Conservation (phyloP, 164 flowering plant genomes). For the Nymphaea thermarum region DNA sequence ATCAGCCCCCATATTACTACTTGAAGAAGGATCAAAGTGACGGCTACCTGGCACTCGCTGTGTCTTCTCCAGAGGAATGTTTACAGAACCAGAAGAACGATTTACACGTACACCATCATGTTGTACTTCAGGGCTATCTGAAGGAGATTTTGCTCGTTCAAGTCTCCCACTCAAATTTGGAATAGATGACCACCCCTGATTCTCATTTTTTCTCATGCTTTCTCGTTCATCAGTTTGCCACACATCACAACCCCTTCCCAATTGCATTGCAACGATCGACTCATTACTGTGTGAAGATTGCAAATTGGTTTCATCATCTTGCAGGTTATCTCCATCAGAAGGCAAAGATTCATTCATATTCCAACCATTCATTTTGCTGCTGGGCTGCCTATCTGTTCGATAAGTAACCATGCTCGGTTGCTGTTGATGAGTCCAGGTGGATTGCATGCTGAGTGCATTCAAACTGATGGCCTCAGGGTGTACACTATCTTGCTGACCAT, state of each 20-base stretch:
- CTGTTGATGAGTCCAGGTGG: slow-evolving; percentile 19
- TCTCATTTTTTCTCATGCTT: background rate
- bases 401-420: background rate
- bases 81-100: background rate
- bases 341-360: slow-evolving; percentile 13
- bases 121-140: slow-evolving; percentile 11
- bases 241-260: slow-evolving; percentile 14
- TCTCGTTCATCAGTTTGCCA: slow-evolving; percentile 16
- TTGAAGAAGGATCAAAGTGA: too few species aligned
- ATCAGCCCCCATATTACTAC: too few species aligned
- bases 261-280: slow-evolving; percentile 10
- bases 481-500: slow-evolving; percentile 23
- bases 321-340: slow-evolving; percentile 10
- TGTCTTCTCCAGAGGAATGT: too few species aligned
- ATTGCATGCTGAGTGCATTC: slow-evolving; percentile 10
- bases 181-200: slow-evolving; percentile 1
- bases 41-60: background rate
- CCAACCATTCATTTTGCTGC: slow-evolving; percentile 10
- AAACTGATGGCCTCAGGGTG: slow-evolving; percentile 2
- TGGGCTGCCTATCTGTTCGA: background rate
- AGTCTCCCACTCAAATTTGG: slow-evolving; percentile 16
- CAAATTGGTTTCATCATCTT: slow-evolving; percentile 4
- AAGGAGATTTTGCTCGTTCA: slow-evolving; percentile 16
- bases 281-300: slow-evolving; percentile 15
- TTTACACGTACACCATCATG: slow-evolving; percentile 10